A percentile compares a stretch with the other conserved stretches of the same genome.
Evolutionary conservation across 768 basidiomycete genomes (phyloP).

Genomic region (Mycena filopes): DNA sequence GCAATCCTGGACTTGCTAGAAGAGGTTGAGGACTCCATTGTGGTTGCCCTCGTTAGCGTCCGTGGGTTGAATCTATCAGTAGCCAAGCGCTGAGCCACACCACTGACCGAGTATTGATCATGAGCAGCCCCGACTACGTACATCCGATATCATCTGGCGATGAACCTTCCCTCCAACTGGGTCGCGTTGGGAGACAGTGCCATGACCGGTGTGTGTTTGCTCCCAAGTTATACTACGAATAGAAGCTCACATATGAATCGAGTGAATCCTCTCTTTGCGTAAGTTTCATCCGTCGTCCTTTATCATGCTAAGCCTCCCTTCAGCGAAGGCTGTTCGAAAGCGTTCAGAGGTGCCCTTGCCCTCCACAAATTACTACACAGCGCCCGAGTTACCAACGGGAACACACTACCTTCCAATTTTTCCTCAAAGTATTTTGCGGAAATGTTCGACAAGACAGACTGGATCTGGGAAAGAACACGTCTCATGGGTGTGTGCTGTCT

Average conservation of each 20-base stretch:
- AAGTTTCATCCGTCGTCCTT: not conserved
- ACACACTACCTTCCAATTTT: constrained; percentile 20
- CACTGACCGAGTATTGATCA: too few relatives aligned
- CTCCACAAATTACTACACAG: constrained; percentile 19
- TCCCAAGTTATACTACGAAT: too few relatives aligned
- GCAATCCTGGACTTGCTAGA: constrained; percentile 42
- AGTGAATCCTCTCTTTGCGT: constrained; percentile 31
- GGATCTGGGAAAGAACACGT: constrained; percentile 25
- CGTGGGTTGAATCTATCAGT: not conserved
- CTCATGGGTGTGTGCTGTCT: too few relatives aligned
- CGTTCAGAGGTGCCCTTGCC: constrained; percentile 14
- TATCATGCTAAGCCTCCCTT: not conserved
- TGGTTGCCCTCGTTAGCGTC: constrained; percentile 12
- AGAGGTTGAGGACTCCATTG: constrained; percentile 34
- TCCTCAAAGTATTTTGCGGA: constrained; percentile 31
- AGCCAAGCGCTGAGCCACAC: too few relatives aligned
- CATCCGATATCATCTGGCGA: constrained; percentile 39
- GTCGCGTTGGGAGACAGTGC: constrained; percentile 49
- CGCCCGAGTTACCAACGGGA: not conserved
- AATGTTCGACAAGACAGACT: constrained; percentile 27
- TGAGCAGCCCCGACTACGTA: constrained; percentile 36
- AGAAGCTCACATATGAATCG: too few relatives aligned
- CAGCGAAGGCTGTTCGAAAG: constrained; percentile 28
- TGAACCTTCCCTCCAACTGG: constrained; percentile 44
- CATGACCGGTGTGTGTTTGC: constrained; percentile 33